Evolutionary conservation across 768 basidiomycete genomes (phyloP).

Genomic region (Tylopilus subfusipes): DNA sequence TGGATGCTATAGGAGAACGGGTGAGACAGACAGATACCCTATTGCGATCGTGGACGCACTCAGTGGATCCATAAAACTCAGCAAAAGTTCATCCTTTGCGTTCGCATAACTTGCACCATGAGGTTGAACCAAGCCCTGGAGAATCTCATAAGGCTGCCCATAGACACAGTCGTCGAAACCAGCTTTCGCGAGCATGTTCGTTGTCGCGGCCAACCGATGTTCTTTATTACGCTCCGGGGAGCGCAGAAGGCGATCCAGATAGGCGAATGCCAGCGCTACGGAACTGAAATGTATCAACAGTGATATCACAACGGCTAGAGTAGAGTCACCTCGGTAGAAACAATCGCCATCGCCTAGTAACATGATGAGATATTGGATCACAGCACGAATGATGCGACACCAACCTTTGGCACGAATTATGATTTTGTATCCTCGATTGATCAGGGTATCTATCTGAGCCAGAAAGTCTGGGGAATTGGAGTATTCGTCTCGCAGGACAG

Average conservation of each 20-base stretch:
- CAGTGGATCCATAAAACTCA: conserved; percentile 49
- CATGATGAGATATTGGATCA: background rate
- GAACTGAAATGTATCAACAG: conserved; percentile 19
- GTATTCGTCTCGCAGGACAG: conserved; percentile 62
- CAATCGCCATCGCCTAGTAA: conserved; percentile 80
- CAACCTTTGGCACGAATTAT: conserved; percentile 71
- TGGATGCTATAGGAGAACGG: conserved; percentile 46
- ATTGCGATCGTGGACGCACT: conserved; percentile 32
- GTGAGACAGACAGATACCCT: conserved; percentile 1
- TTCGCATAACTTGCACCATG: conserved; percentile 34
- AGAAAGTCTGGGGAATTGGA: conserved; percentile 56
- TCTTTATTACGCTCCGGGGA: conserved; percentile 43
- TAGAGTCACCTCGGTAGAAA: conserved; percentile 77
- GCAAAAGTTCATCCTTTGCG: conserved; percentile 36
- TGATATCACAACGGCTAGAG: background rate
- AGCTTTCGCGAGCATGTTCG: conserved; percentile 48
- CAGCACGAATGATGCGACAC: conserved; percentile 18
- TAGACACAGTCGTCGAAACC: conserved; percentile 68
- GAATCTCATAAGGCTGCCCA: conserved; percentile 71
- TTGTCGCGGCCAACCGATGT: conserved; percentile 51
- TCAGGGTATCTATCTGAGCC: conserved; percentile 72
- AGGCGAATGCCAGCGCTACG: conserved; percentile 78
- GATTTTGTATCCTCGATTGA: conserved; percentile 54
- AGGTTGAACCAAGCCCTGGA: conserved; percentile 47
- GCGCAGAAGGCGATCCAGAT: conserved; percentile 65